These are phyloP conservation scores for Yarrowia sp. DNA, from an alignment of 805 yeast species.

Conservation along the genomic window DNA sequence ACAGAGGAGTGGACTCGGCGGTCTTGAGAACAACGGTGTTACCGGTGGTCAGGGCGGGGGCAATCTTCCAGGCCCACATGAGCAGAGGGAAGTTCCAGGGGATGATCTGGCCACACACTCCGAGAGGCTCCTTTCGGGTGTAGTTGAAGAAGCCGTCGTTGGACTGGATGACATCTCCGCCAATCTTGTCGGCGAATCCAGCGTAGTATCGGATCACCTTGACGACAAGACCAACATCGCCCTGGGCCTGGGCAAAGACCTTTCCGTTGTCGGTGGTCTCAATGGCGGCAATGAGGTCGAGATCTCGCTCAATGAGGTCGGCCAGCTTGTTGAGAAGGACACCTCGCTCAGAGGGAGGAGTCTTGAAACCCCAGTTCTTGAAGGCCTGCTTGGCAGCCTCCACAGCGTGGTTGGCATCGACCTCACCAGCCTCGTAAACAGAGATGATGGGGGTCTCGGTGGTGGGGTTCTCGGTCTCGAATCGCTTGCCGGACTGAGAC, in stretches of 20 bases:
- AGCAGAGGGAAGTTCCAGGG: constrained; percentile 73
- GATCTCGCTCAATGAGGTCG: constrained; percentile 69
- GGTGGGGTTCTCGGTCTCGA: constrained; percentile 46
- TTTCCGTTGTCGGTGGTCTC: constrained; percentile 92
- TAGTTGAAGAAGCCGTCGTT: constrained; percentile 60
- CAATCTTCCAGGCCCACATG: constrained; percentile 82
- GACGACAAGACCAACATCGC: constrained; percentile 56
- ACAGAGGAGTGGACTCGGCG: constrained; percentile 73
- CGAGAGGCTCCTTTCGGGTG: constrained; percentile 65
- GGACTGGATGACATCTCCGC: constrained; percentile 54
- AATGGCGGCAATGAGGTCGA: constrained; percentile 70
- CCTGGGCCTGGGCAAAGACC: constrained; percentile 43
- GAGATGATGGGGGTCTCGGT: constrained; percentile 47
- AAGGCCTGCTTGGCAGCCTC: constrained; percentile 82
- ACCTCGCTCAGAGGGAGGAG: constrained; percentile 59
- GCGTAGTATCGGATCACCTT: constrained; percentile 63
- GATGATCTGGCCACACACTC: constrained; percentile 66
- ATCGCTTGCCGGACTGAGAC: constrained; percentile 50
- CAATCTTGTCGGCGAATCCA: constrained; percentile 70
- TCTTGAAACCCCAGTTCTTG: constrained; percentile 62
- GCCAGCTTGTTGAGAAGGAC: constrained; percentile 67
- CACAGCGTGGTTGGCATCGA: constrained; percentile 78
- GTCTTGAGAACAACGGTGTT: constrained; percentile 70
- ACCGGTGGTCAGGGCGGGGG: constrained; percentile 81
- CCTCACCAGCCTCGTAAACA: constrained; percentile 70